Percentiles rank a stretch among this genome's conserved stretches.
phyloP scores from a whole-genome alignment of 2,329 filamentous ascomycete genomes.

The Verticillium alfalfae region DNA sequence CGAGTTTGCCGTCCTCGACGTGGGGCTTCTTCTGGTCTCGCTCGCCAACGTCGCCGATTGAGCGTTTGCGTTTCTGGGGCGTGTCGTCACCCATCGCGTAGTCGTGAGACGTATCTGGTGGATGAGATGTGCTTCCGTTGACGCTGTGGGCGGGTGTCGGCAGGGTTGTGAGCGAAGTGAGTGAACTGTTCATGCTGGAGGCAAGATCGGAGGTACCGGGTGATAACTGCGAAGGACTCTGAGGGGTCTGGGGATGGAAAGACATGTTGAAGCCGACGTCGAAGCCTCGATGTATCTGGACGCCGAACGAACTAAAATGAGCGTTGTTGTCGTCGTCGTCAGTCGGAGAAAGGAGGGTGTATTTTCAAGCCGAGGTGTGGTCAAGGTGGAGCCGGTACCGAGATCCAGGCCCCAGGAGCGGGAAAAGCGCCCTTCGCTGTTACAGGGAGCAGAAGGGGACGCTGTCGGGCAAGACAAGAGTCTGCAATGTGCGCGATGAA shows the following conservation, averaged over 20 bases:
- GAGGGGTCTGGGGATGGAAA: constrained; percentile 62
- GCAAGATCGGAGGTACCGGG: constrained; percentile 47
- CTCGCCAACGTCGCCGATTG: constrained; percentile 49
- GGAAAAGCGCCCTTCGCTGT: neutral
- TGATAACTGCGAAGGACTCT: constrained; percentile 60
- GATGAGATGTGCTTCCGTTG: constrained; percentile 45
- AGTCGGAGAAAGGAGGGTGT: constrained; percentile 14
- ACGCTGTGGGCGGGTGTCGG: constrained; percentile 60
- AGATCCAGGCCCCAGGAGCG: neutral
- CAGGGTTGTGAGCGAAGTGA: constrained; percentile 45
- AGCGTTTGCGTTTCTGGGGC: constrained; percentile 57
- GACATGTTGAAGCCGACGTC: constrained; percentile 45
- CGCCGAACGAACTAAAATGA: constrained; percentile 8
- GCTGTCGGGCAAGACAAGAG: neutral
- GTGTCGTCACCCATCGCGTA: constrained; percentile 43
- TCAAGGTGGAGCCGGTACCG: constrained; percentile 6
- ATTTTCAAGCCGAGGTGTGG: constrained; percentile 3
- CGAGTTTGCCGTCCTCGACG: constrained; percentile 53
- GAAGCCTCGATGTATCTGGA: constrained; percentile 13
- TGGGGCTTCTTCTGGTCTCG: constrained; percentile 58
- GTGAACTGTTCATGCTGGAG: constrained; percentile 46
- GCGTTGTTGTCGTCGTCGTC: constrained; percentile 4
- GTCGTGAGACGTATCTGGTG: constrained; percentile 35
- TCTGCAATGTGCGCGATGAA: constrained; percentile 14
- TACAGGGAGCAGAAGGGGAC: constrained; percentile 1